Conservation (phyloP, 441 rosid species). For the Pelargonium australe region DNA sequence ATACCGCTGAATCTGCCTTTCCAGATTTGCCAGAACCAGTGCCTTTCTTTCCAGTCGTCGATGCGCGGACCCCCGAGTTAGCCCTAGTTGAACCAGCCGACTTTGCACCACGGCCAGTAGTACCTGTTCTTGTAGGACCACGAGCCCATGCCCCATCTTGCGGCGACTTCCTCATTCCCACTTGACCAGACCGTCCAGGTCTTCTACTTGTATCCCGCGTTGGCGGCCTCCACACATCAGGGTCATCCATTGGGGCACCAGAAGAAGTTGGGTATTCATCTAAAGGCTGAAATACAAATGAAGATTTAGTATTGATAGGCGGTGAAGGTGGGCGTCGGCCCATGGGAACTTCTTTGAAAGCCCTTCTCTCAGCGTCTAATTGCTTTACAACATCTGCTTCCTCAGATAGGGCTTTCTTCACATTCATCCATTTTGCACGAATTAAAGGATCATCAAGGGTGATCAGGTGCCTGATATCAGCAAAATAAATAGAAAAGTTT, state of each 20-base stretch:
- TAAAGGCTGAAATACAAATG: slow-evolving; percentile 86
- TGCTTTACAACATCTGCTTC: slow-evolving; percentile 92
- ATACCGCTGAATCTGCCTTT: slow-evolving; percentile 75
- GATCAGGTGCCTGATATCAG: slow-evolving; percentile 61
- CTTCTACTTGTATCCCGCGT: slow-evolving; percentile 73
- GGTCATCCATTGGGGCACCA: slow-evolving; percentile 78
- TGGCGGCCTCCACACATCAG: slow-evolving; percentile 99
- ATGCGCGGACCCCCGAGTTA: slow-evolving; percentile 55
- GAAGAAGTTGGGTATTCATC: slow-evolving; percentile 95
- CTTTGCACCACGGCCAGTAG: slow-evolving; percentile 71
- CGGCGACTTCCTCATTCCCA: slow-evolving; percentile 76
- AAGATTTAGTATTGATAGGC: slow-evolving; percentile 72
- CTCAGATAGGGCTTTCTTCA: slow-evolving; percentile 83
- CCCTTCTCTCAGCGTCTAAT: slow-evolving; percentile 85
- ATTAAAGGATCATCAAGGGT: slow-evolving; percentile 75
- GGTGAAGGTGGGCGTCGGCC: slow-evolving; percentile 81
- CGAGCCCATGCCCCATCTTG: slow-evolving; percentile 95
- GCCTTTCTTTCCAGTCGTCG: slow-evolving; percentile 71
- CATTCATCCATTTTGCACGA: slow-evolving; percentile 92
- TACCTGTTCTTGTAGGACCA: slow-evolving; percentile 46
- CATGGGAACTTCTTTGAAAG: slow-evolving; percentile 70
- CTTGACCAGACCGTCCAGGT: slow-evolving; percentile 72
- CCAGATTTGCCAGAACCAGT: slow-evolving; percentile 57
- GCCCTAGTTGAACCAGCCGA: slow-evolving; percentile 52
- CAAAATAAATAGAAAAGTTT: background rate